These are phyloP conservation scores for Aegilops sharonensis DNA, from an alignment of 176 grass and related monocot species.

Conservation along the genomic window DNA sequence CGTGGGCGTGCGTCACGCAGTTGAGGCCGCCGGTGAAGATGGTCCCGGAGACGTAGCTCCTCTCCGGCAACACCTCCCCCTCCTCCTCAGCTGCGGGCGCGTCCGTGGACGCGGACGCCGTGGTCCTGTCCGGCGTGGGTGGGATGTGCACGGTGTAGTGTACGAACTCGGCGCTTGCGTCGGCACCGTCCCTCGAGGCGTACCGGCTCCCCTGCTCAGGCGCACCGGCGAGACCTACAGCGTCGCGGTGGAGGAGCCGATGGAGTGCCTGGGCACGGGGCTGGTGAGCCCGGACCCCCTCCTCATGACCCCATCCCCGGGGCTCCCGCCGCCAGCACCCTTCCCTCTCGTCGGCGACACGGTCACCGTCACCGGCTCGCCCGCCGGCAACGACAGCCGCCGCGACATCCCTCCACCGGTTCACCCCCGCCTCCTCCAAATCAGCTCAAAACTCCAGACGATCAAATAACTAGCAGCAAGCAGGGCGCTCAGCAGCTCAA, in stretches of 20 bases:
- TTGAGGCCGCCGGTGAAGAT: conserved; percentile 97
- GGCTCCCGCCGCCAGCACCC: conserved; percentile 13
- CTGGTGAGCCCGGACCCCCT: conserved; percentile 57
- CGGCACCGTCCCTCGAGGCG: conserved; percentile 27
- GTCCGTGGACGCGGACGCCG: not conserved
- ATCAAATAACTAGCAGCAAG: too few relatives aligned
- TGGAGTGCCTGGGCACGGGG: conserved; percentile 62
- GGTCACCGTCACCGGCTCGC: conserved; percentile 36
- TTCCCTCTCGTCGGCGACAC: conserved; percentile 32
- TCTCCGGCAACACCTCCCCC: conserved; percentile 15
- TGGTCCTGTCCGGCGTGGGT: conserved; percentile 55
- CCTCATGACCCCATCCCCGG: conserved; percentile 30
- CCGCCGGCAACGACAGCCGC: conserved; percentile 20
- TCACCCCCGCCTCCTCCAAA: not conserved
- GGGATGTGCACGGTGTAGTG: conserved; percentile 94
- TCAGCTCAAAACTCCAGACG: not conserved
- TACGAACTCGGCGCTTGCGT: conserved; percentile 56
- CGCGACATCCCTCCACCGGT: conserved; percentile 24
- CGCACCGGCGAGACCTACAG: conserved; percentile 21
- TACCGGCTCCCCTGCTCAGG: conserved; percentile 31
- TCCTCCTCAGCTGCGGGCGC: conserved; percentile 3
- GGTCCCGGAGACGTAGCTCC: conserved; percentile 80
- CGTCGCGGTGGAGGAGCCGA: conserved; percentile 40
- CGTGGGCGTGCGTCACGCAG: conserved; percentile 67
- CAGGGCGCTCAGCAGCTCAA: too few relatives aligned